phyloP scores from a whole-genome alignment of 108 stramenopile genomes.

The Nitzschia putrida region DNA sequence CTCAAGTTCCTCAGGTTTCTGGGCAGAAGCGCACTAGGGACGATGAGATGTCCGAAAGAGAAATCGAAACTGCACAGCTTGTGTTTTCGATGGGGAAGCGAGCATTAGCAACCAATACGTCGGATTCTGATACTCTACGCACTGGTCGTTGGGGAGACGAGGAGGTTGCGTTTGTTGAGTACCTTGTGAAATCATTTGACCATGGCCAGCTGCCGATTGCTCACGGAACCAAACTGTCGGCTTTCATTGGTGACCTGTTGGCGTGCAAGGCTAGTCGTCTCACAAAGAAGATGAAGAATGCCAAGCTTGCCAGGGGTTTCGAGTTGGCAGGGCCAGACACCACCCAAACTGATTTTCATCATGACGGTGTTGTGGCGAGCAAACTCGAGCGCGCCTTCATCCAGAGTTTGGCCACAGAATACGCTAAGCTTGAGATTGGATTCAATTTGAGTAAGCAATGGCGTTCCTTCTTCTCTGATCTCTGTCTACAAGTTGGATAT shows the following conservation, averaged over 20 bases:
- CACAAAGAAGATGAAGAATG: constrained; percentile 42
- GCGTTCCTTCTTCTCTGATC: constrained; percentile 64
- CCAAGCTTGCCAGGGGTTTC: constrained; percentile 43
- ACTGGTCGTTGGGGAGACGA: constrained; percentile 71
- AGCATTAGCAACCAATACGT: too few species aligned
- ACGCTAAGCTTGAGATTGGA: constrained; percentile 47
- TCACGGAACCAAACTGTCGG: constrained; percentile 63
- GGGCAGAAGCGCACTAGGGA: constrained; percentile 15
- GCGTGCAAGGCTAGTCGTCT: constrained; percentile 63
- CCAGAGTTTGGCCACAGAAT: constrained; percentile 51
- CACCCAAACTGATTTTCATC: not conserved
- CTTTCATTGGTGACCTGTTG: constrained; percentile 63
- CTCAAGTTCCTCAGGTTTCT: not conserved
- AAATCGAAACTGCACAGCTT: constrained; percentile 9
- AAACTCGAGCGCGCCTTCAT: constrained; percentile 57
- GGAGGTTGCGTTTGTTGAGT: constrained; percentile 57
- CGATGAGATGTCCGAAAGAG: not conserved
- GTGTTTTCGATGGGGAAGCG: constrained; percentile 5
- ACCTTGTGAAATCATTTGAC: constrained; percentile 61
- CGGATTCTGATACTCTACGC: constrained; percentile 39
- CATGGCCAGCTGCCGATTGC: constrained; percentile 50
- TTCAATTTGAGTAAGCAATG: constrained; percentile 63
- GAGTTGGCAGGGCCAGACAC: not conserved
- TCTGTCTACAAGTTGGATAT: constrained; percentile 66
- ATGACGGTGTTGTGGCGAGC: constrained; percentile 21